These are phyloP conservation scores for Cladophialophora exuberans DNA, from an alignment of 2,329 filamentous ascomycete species.

Conservation along the genomic window DNA sequence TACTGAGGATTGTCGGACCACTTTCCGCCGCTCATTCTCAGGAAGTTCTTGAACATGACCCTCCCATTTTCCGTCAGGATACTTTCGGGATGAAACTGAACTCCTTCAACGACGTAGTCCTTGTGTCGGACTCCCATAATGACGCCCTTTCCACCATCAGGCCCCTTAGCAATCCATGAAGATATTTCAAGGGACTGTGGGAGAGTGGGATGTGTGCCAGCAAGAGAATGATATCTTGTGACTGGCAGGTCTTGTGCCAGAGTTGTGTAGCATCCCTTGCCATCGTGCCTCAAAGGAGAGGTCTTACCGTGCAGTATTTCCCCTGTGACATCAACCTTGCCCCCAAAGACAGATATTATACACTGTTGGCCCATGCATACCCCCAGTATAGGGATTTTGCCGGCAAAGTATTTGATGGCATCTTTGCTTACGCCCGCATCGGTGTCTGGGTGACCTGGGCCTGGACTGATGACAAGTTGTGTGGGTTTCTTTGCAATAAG, in stretches of 20 bases:
- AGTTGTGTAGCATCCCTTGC: slow-evolving; percentile 86
- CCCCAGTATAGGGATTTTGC: slow-evolving; percentile 94
- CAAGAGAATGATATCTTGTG: slow-evolving; percentile 94
- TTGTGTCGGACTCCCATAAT: slow-evolving; percentile 98
- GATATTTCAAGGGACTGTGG: slow-evolving; percentile 85
- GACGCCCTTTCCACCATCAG: slow-evolving; percentile 76
- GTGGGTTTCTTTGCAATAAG: slow-evolving; percentile 83
- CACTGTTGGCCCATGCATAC: slow-evolving; percentile 99
- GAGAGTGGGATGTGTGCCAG: slow-evolving; percentile 84
- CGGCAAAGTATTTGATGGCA: slow-evolving; percentile 86
- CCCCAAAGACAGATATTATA: slow-evolving; percentile 92
- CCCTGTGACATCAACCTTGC: slow-evolving; percentile 86
- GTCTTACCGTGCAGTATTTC: slow-evolving; percentile 98
- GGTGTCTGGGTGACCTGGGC: slow-evolving; percentile 86
- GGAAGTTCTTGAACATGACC: slow-evolving; percentile 88
- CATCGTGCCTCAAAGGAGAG: slow-evolving; percentile 84
- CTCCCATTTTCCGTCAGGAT: slow-evolving; percentile 90
- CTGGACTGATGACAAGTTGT: slow-evolving; percentile 91
- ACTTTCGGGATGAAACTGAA: slow-evolving; percentile 97
- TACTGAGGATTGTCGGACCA: slow-evolving; percentile 58
- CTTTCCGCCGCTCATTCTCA: slow-evolving; percentile 83
- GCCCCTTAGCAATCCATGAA: slow-evolving; percentile 80
- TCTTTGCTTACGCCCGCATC: slow-evolving; percentile 94
- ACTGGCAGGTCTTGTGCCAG: slow-evolving; percentile 81
- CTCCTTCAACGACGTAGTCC: slow-evolving; percentile 86